A percentile compares a stretch with the other conserved stretches of the same genome.
Evolutionary conservation across 805 yeast genomes (phyloP).

Genomic region (Wickerhamomyces canadensis): DNA sequence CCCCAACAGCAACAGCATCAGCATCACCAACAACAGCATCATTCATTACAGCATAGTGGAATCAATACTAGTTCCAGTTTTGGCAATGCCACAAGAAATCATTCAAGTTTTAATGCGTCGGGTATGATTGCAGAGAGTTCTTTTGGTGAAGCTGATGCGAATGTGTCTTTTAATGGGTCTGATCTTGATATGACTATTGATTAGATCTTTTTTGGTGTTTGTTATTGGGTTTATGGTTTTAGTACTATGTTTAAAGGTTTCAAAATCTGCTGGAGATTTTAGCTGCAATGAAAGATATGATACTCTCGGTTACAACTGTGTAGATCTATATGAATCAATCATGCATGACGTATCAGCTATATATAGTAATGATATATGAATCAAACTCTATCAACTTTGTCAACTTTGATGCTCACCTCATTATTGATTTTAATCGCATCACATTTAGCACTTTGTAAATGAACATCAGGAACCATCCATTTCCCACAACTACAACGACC

Average conservation of each 20-base stretch:
- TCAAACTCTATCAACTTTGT: too few relatives aligned
- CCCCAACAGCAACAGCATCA: too few relatives aligned
- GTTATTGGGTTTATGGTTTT: background rate
- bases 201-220: slow-evolving; percentile 12
- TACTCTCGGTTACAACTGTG: too few relatives aligned
- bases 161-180: slow-evolving; percentile 27
- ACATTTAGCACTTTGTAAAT: slow-evolving; percentile 73
- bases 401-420: too few relatives aligned
- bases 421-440: slow-evolving; percentile 44
- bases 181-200: slow-evolving; percentile 42
- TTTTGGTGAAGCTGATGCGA: slow-evolving; percentile 17
- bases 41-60: slow-evolving; percentile 1
- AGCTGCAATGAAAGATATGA: too few relatives aligned
- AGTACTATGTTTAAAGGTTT: too few relatives aligned
- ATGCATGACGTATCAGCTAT: too few relatives aligned
- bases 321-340: too few relatives aligned
- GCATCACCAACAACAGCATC: too few relatives aligned
- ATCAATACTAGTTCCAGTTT: background rate
- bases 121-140: slow-evolving; percentile 5
- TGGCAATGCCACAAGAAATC: background rate
- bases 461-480: slow-evolving; percentile 93
- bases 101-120: slow-evolving; percentile 4
- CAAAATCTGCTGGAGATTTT: too few relatives aligned
- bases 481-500: slow-evolving; percentile 90
- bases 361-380: too few relatives aligned